These are phyloP conservation scores for Cyclocybe cylindracea DNA, from an alignment of 768 basidiomycete genomes.

Conservation along the genomic window DNA sequence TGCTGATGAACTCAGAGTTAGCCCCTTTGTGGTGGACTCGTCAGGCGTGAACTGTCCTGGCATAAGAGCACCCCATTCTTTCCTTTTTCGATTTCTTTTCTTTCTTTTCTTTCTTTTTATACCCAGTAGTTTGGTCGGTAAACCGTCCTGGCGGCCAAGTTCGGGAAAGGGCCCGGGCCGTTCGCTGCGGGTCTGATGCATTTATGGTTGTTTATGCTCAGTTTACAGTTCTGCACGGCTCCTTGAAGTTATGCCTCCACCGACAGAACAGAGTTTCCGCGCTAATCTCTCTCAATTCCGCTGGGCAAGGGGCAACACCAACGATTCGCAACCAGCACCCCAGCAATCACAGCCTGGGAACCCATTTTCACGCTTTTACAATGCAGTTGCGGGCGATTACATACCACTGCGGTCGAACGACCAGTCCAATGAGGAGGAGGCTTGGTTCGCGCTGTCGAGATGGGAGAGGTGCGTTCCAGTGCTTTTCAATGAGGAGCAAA, in stretches of 20 bases:
- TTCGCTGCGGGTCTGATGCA: background rate
- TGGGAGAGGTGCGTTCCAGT: slow-evolving; percentile 80
- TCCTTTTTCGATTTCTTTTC: too few relatives aligned
- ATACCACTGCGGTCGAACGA: slow-evolving; percentile 84
- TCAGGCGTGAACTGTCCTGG: too few relatives aligned
- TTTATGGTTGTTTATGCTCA: slow-evolving; percentile 17
- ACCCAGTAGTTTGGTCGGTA: too few relatives aligned
- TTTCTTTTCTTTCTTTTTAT: too few relatives aligned
- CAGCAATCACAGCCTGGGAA: slow-evolving; percentile 42
- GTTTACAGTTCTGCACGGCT: background rate
- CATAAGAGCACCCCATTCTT: too few relatives aligned
- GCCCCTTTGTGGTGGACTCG: too few relatives aligned
- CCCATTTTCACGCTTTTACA: slow-evolving; percentile 88
- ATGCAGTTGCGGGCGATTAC: slow-evolving; percentile 81
- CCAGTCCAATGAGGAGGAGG: slow-evolving; percentile 91
- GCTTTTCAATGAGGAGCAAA: background rate
- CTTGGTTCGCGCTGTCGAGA: slow-evolving; percentile 87
- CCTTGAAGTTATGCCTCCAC: slow-evolving; percentile 22
- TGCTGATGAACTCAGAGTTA: too few relatives aligned
- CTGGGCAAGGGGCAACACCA: slow-evolving; percentile 73
- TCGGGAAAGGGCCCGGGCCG: background rate
- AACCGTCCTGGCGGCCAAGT: too few relatives aligned
- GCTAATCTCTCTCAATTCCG: slow-evolving; percentile 81
- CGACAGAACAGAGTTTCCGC: slow-evolving; percentile 69
- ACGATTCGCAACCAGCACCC: slow-evolving; percentile 62